phyloP scores from a whole-genome alignment of 169 alveolate species.

The Babesia caballi region DNA sequence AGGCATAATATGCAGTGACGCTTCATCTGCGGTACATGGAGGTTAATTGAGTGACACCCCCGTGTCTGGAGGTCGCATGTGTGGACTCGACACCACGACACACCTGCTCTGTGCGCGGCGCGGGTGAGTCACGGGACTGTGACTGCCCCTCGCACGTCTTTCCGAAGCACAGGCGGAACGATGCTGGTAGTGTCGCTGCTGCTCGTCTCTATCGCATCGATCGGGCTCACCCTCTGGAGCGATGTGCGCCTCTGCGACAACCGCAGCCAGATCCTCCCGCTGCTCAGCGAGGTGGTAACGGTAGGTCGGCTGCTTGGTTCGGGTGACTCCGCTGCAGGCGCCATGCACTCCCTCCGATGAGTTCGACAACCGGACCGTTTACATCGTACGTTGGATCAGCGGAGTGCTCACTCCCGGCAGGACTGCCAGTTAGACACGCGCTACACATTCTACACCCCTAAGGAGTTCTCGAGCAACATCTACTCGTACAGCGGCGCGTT shows the following conservation, averaged over 20 bases:
- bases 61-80: background rate
- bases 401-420: constrained; percentile 15
- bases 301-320: background rate
- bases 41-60: background rate
- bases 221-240: constrained; percentile 28
- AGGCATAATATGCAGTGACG: background rate
- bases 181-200: constrained; percentile 12
- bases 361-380: constrained; percentile 31
- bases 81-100: background rate
- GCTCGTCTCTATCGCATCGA: constrained; percentile 3
- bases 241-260: constrained; percentile 18
- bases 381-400: constrained; percentile 36
- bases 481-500: constrained; percentile 75
- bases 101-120: constrained; percentile 10
- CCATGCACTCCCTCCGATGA: constrained; percentile 48
- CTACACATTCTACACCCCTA: constrained; percentile 68
- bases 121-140: background rate
- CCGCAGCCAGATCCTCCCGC: constrained; percentile 24
- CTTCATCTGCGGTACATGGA: background rate
- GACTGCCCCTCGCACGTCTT: background rate
- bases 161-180: background rate
- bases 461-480: constrained; percentile 76
- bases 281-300: constrained; percentile 16
- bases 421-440: constrained; percentile 67
- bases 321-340: constrained; percentile 11